Evolutionary conservation across 2,329 filamentous ascomycete species (phyloP).

Genomic region (Trichoderma koningiopsis): DNA sequence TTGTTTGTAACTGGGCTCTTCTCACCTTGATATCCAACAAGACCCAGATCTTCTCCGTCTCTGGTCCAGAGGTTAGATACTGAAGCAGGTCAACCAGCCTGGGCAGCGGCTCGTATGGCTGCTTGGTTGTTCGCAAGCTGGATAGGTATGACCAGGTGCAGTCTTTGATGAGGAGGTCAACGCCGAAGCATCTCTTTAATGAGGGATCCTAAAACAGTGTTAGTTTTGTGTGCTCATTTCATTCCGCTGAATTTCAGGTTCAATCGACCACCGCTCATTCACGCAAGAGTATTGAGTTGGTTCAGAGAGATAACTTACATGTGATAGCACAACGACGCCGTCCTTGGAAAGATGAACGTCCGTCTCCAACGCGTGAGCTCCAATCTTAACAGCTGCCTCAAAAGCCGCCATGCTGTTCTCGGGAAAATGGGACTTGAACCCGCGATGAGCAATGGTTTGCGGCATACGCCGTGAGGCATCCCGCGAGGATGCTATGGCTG

Average conservation of each 20-base stretch:
- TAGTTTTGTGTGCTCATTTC: background rate
- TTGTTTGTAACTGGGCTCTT: background rate
- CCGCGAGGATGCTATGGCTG: slow-evolving; percentile 36
- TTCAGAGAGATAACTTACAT: slow-evolving; percentile 55
- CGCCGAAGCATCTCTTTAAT: slow-evolving; percentile 79
- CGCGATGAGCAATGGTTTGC: slow-evolving; percentile 76
- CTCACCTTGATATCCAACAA: slow-evolving; percentile 84
- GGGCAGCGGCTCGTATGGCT: slow-evolving; percentile 72
- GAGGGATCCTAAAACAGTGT: slow-evolving; percentile 64
- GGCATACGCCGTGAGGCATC: slow-evolving; percentile 49
- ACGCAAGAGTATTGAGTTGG: background rate
- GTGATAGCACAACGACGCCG: slow-evolving; percentile 80
- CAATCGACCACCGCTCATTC: background rate
- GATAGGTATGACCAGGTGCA: slow-evolving; percentile 75
- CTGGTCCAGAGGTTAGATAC: slow-evolving; percentile 62
- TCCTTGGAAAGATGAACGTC: slow-evolving; percentile 84
- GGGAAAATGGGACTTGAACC: slow-evolving; percentile 74
- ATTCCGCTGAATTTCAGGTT: background rate
- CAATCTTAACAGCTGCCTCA: slow-evolving; percentile 69
- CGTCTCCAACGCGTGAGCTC: slow-evolving; percentile 82
- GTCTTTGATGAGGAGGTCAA: slow-evolving; percentile 71
- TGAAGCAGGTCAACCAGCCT: slow-evolving; percentile 72
- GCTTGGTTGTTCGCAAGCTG: slow-evolving; percentile 65
- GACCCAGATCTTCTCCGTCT: slow-evolving; percentile 70
- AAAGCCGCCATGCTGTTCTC: slow-evolving; percentile 89